Base-by-base conservation (phyloP, 2,329 filamentous ascomycete species). In the Penicillium sp. region DNA sequence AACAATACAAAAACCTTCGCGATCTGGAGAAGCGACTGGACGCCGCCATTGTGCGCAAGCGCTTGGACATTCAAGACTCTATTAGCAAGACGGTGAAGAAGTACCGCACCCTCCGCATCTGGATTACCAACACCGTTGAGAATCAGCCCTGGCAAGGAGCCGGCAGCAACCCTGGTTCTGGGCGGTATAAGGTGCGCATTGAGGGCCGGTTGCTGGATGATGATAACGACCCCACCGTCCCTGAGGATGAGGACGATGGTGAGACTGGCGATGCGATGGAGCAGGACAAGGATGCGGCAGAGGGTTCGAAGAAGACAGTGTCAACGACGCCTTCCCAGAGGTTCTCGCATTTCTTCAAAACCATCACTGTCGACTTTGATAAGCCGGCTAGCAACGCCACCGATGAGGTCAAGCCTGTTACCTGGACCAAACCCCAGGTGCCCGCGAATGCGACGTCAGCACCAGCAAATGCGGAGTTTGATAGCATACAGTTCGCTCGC, bases 81-180 rank as follows among this genome's bases (percentile, higher is more conserved):
- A 86, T 92, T 58, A 91, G 87, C 75, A 87, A 89, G 66, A 89
- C 89, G 64, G 83, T 88, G 63, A 95, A 92, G 86, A 87, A 91
- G 68, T 90, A 89, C 77, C 91, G 90, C 73, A 96, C 92, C 2
- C 83, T 99, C 78, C 90, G 94, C 65, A 86, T 99, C 66, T 98
- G 93, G 93, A 89, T 99, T 72, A 93, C 89, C 72, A 99, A 99
- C 78, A 97, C 93, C 1, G 92, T 90, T 37, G 92, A 97, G 77
- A 92, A 95, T 73, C 95, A 99, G 79, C 89, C 91, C 35, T 98
- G 95, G 95, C 95, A 99, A 68, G 70, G 64, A 38, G 58, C 70
- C 7, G 72, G 72, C 37, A 72, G 65, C 12, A 76, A 72, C 55
- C 73, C 76, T 35, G 77, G 76, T 49, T 77, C 75, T 2, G 78